Evolutionary conservation across 108 stramenopile genomes (phyloP).

Genomic region (Fragilariopsis cylindrus): DNA sequence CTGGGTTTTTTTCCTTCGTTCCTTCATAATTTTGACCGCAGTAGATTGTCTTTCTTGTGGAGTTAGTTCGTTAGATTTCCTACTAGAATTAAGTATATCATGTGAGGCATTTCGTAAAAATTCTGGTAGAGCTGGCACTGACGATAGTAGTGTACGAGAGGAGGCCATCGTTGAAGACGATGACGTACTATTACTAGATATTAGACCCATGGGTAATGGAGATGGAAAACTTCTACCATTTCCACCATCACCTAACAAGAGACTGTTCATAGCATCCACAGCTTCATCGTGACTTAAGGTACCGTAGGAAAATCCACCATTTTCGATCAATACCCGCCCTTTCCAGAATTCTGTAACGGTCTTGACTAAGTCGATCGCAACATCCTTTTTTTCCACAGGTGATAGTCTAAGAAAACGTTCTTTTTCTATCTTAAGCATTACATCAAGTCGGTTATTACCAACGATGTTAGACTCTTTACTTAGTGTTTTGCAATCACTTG

Average conservation of each 20-base stretch:
- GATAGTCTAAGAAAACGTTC: conserved; percentile 13
- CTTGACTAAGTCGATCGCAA: conserved; percentile 18
- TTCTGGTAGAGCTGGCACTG: conserved; percentile 28
- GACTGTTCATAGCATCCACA: conserved; percentile 17
- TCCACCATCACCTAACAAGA: conserved; percentile 8
- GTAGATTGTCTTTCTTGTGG: conserved; percentile 18
- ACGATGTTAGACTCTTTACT: conserved; percentile 4
- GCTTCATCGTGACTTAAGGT: conserved; percentile 17
- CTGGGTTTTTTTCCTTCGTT: conserved; percentile 5
- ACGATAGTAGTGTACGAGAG: conserved; percentile 14
- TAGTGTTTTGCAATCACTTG: conserved; percentile 11
- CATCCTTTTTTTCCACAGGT: conserved; percentile 17
- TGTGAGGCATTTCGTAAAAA: conserved; percentile 24
- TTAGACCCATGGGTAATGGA: neutral
- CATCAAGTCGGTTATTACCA: conserved; percentile 31
- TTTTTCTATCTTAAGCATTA: conserved; percentile 16
- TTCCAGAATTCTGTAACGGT: conserved; percentile 27
- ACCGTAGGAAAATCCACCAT: conserved; percentile 22
- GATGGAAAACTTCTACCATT: conserved; percentile 3
- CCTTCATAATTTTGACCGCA: conserved; percentile 29
- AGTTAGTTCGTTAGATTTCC: neutral
- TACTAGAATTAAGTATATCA: conserved; percentile 24
- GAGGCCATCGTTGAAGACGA: neutral
- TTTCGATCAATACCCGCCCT: conserved; percentile 24
- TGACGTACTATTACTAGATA: neutral